A percentile compares a stretch with the other conserved stretches of the same genome.
phyloP scores from a whole-genome alignment of 352 stramenopile species.

The Phytophthora pseudosyringae region DNA sequence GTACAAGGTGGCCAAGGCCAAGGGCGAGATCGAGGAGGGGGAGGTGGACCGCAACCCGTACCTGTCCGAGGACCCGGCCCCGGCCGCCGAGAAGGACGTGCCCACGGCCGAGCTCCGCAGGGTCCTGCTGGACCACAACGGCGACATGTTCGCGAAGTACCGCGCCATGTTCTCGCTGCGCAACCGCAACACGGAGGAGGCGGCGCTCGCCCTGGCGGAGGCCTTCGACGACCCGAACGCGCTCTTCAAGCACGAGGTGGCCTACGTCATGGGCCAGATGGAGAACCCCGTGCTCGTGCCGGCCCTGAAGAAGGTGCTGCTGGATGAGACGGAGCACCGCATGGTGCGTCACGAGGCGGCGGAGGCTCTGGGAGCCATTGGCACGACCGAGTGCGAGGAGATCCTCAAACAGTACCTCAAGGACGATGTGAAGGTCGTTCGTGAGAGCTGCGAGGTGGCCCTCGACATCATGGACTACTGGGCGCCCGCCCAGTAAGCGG shows the following conservation, averaged over 20 bases:
- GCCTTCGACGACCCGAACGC: slow-evolving; percentile 82
- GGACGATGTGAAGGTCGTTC: slow-evolving; percentile 89
- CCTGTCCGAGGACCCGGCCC: slow-evolving; percentile 96
- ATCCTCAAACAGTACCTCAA: slow-evolving; percentile 84
- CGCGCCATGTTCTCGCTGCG: slow-evolving; percentile 98
- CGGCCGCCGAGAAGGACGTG: slow-evolving; percentile 79
- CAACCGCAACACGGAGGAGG: slow-evolving; percentile 94
- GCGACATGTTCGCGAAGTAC: slow-evolving; percentile 94
- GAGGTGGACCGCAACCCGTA: slow-evolving; percentile 92
- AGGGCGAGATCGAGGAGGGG: slow-evolving; percentile 54
- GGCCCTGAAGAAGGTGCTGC: slow-evolving; percentile 91
- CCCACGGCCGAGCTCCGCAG: slow-evolving; percentile 81
- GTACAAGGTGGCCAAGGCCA: slow-evolving; percentile 85
- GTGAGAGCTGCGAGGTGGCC: slow-evolving; percentile 96
- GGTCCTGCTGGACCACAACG: slow-evolving; percentile 86
- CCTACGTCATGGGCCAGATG: slow-evolving; percentile 96
- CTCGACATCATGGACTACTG: slow-evolving; percentile 98
- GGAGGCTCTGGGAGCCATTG: slow-evolving; percentile 97
- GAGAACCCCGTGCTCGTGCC: slow-evolving; percentile 86
- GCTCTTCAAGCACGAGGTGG: slow-evolving; percentile 92
- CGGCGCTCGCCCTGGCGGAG: slow-evolving; percentile 75
- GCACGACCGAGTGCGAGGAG: slow-evolving; percentile 90
- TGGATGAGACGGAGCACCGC: slow-evolving; percentile 91
- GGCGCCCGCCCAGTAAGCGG: slow-evolving; percentile 57
- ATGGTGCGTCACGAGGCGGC: slow-evolving; percentile 99